Percentiles rank a stretch among this genome's conserved stretches.
Evolutionary conservation across 345 rosid genomes (phyloP).

Genomic region (Aegle marmelos): DNA sequence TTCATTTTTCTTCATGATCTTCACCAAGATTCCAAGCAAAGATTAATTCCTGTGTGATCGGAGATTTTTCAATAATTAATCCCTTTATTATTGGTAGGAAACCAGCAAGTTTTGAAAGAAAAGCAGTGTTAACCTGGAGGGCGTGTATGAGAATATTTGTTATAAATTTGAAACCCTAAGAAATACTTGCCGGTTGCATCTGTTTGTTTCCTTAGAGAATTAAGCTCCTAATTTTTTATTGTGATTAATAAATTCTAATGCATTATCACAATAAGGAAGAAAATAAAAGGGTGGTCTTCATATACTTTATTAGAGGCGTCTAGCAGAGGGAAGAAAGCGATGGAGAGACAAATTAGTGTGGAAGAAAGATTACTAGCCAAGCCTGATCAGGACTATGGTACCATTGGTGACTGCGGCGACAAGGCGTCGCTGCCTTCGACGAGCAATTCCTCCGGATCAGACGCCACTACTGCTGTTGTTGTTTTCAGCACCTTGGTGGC

Average conservation of each 20-base stretch:
- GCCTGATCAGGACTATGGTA: not conserved
- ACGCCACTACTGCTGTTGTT: conserved; percentile 21
- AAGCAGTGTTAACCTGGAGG: not conserved
- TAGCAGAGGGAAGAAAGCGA: not conserved
- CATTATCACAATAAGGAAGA: no score
- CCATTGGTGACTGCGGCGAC: not conserved
- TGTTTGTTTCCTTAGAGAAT: no score
- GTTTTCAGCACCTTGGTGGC: conserved; percentile 53
- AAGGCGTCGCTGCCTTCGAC: not conserved
- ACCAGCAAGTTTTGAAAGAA: not conserved
- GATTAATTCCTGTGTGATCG: not conserved
- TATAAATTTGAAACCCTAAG: no score
- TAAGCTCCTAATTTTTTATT: no score
- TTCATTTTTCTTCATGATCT: not conserved
- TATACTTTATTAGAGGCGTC: no score
- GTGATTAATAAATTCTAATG: no score
- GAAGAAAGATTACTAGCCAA: conserved; percentile 1
- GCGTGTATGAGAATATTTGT: no score
- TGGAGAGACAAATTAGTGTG: not conserved
- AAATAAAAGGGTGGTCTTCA: no score
- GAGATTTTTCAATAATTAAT: not conserved
- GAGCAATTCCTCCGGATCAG: not conserved
- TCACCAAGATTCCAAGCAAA: not conserved
- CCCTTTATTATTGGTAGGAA: not conserved
- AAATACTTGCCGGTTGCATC: no score